Percentiles rank a stretch among this genome's conserved stretches.
Evolutionary conservation across 257 asterid genomes (phyloP).

Genomic region (Scutellaria barbata): DNA sequence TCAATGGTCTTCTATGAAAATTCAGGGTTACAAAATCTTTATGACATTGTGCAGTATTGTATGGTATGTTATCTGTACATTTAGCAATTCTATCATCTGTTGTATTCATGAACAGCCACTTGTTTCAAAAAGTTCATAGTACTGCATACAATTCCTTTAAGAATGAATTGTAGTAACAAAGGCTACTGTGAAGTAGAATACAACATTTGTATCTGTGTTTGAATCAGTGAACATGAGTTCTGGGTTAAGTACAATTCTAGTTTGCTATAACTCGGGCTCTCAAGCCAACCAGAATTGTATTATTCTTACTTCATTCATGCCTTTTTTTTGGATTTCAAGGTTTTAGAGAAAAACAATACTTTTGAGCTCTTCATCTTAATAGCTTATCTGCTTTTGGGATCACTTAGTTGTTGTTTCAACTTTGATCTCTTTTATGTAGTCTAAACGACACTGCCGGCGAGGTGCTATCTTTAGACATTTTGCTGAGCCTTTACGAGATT

Average conservation of each 20-base stretch:
- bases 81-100: conserved; percentile 9
- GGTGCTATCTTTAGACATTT: conserved; percentile 93
- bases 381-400: conserved; percentile 30
- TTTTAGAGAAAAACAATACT: background rate
- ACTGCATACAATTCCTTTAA: background rate
- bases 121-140: conserved; percentile 12
- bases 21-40: conserved; percentile 91
- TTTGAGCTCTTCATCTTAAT: conserved; percentile 14
- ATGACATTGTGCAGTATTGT: conserved; percentile 80
- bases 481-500: conserved; percentile 89
- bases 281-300: background rate
- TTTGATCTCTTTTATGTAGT: conserved; percentile 51
- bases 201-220: background rate
- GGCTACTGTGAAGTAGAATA: background rate
- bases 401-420: conserved; percentile 34
- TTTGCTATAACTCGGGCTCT: conserved; percentile 18
- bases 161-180: conserved; percentile 13
- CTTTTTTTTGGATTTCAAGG: conserved; percentile 10
- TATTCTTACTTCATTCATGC: background rate
- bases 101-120: background rate
- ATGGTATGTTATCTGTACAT: conserved; percentile 56
- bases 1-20: conserved; percentile 98
- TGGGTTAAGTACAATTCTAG: background rate
- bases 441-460: conserved; percentile 83
- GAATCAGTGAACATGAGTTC: conserved; percentile 14